Conservation (phyloP, 2,329 filamentous ascomycete species). For the Lecanicillium sp. region DNA sequence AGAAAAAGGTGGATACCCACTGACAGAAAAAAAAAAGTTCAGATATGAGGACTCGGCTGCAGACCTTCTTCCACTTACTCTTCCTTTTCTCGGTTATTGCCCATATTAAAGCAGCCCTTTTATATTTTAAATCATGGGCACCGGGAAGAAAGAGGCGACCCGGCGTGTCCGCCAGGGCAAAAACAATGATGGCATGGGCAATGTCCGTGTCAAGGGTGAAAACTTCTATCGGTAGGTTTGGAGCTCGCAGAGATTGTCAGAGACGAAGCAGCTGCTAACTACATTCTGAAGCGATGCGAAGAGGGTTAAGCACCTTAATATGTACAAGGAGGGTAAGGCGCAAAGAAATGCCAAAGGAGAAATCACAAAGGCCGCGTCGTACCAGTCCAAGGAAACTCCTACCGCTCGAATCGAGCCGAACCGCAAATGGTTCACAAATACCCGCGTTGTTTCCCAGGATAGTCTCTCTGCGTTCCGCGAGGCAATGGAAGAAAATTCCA, state of each 20-base stretch:
- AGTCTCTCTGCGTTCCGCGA: slow-evolving; percentile 79
- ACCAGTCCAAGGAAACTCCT: slow-evolving; percentile 74
- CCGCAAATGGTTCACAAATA: slow-evolving; percentile 97
- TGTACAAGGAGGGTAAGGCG: slow-evolving; percentile 80
- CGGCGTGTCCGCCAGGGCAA: slow-evolving; percentile 82
- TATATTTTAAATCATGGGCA: slow-evolving; percentile 63
- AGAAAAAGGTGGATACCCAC: no score
- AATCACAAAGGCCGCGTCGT: slow-evolving; percentile 75
- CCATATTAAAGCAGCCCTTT: no score
- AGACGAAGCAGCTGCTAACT: slow-evolving; percentile 1
- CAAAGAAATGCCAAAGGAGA: slow-evolving; percentile 75
- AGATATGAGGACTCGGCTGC: no score
- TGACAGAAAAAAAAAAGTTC: no score
- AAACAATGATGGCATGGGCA: slow-evolving; percentile 76
- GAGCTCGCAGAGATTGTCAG: background rate
- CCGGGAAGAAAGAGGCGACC: slow-evolving; percentile 81
- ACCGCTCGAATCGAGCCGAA: slow-evolving; percentile 88
- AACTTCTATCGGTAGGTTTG: slow-evolving; percentile 82
- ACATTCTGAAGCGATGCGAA: slow-evolving; percentile 52
- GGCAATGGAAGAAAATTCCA: slow-evolving; percentile 82
- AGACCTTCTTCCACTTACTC: no score
- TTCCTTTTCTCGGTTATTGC: no score
- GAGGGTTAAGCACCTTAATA: slow-evolving; percentile 80
- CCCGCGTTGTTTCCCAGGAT: slow-evolving; percentile 80
- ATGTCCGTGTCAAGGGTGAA: slow-evolving; percentile 91